Percentiles rank a stretch among this genome's conserved stretches.
Conservation (phyloP, 176 grass and related monocot genomes). For the Hordeum vulgare region DNA sequence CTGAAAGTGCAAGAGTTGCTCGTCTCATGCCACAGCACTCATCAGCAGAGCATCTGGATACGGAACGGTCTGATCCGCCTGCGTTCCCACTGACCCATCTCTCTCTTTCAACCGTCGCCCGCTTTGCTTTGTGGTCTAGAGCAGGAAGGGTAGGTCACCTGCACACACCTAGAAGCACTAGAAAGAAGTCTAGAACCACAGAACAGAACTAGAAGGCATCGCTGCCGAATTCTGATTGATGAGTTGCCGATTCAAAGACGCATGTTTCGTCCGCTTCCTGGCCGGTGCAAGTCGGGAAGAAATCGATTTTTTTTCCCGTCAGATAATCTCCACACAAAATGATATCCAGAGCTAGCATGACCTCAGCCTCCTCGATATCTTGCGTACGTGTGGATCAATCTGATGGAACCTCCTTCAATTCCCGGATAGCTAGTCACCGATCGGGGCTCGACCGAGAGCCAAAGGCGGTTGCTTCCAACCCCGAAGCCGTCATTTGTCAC, state of each 20-base stretch:
- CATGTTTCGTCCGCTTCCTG: neutral
- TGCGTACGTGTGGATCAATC: slow-evolving; percentile 13
- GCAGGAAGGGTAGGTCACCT: neutral
- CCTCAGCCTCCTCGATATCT: neutral
- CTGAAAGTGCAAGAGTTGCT: neutral
- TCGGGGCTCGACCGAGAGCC: neutral
- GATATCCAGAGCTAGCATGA: neutral
- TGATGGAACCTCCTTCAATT: slow-evolving; percentile 2
- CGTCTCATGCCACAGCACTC: neutral
- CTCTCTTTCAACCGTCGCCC: neutral
- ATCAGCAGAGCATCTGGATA: neutral
- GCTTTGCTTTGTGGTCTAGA: neutral
- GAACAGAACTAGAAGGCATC: neutral
- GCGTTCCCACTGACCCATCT: neutral
- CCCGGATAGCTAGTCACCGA: neutral
- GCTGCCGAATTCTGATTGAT: neutral
- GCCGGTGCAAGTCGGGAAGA: neutral
- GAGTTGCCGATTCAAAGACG: neutral
- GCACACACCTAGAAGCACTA: neutral
- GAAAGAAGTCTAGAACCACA: too few relatives aligned
- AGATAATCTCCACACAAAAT: too few relatives aligned
- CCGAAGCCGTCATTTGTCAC: neutral
- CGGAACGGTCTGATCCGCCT: neutral
- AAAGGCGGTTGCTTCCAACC: neutral
- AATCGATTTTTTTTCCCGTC: neutral